Evolutionary conservation across 495 filamentous ascomycete species (phyloP).

Genomic region (Diplogelasinospora grovesii): DNA sequence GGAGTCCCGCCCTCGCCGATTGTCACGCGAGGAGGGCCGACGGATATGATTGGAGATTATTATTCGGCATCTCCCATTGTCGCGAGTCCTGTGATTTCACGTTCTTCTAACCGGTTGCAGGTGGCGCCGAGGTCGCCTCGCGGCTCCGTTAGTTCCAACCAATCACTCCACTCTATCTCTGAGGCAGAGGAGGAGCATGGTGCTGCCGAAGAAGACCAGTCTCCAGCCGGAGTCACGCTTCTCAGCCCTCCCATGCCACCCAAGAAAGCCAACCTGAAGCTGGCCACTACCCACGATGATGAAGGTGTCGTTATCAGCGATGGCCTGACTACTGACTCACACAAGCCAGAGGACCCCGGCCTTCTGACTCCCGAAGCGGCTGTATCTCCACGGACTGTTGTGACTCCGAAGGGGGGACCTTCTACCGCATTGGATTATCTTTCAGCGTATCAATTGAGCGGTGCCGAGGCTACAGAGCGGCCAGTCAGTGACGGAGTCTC

Average conservation of each 20-base stretch:
- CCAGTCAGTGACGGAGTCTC: background rate
- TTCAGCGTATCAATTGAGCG: background rate
- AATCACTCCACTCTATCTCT: slow-evolving; percentile 25
- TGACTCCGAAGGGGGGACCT: background rate
- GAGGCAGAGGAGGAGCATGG: slow-evolving; percentile 15
- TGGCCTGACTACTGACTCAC: slow-evolving; percentile 4
- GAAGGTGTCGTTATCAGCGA: slow-evolving; percentile 24
- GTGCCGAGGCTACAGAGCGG: background rate
- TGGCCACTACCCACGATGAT: slow-evolving; percentile 20
- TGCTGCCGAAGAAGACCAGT: slow-evolving; percentile 3
- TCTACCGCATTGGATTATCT: too few relatives aligned
- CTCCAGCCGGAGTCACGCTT: slow-evolving; percentile 11
- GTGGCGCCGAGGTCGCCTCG: slow-evolving; percentile 13
- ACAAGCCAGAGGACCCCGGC: background rate
- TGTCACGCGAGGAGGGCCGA: slow-evolving; percentile 14
- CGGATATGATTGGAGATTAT: slow-evolving; percentile 21
- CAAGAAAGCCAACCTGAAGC: slow-evolving; percentile 2
- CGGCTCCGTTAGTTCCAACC: slow-evolving; percentile 16
- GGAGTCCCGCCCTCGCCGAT: slow-evolving; percentile 30
- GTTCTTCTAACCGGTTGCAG: slow-evolving; percentile 8
- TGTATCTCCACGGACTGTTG: slow-evolving; percentile 3
- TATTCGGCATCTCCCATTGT: slow-evolving; percentile 6
- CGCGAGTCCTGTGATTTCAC: slow-evolving; percentile 6
- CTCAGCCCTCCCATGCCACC: slow-evolving; percentile 14
- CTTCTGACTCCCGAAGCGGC: slow-evolving; percentile 1